Base-by-base conservation (phyloP, 805 yeast species). In the Candida peoriensis region DNA sequence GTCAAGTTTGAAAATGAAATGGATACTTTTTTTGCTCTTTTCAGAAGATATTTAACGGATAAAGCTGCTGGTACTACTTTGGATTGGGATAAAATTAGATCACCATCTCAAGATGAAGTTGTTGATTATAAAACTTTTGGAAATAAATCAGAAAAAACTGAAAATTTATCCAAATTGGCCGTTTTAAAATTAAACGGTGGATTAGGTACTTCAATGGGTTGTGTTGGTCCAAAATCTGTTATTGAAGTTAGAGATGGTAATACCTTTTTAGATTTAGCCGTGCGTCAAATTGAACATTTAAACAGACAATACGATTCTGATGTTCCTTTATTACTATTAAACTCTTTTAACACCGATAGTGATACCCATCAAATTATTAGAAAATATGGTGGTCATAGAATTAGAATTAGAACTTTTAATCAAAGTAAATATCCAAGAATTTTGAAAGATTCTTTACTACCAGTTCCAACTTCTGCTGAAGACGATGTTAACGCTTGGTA, bases 231-330 rank as follows among this genome's bases (percentile, higher is more conserved):
- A 46, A 89, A 89, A 65, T 85, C 96, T 19, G 95, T 93, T 47
- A 93, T 93, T 58, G 98, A 93, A 69, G 98, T 93, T 32, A 84
- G 98, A 64, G 98, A 93, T 53, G 97, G 97, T 42, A 94, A 93
- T 74, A 84, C 97, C 27, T 93, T 93, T 63, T 73, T 93, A 60
- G 98, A 93, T 62, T 75, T 93, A 50, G 74, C 96, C 30, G 98
- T 93, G 28, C 84, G 98, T 62, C 98, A 93, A 69, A 90, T 93
- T 52, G 97, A 89, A 68, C 84, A 87, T 61, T 74, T 93, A 60
- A 93, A 93, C 72, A 77, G 94, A 57, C 79, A 78, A 48, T 83
- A 79, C 66, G 90, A 85, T 60, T 78, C 94, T 26, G 96, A 88
- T 58, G 97, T 93, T 30, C 98, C 98, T 23, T 77, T 93, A 57